Evolutionary conservation across 345 rosid species (phyloP).

Genomic region (Eucalyptus decipiens): DNA sequence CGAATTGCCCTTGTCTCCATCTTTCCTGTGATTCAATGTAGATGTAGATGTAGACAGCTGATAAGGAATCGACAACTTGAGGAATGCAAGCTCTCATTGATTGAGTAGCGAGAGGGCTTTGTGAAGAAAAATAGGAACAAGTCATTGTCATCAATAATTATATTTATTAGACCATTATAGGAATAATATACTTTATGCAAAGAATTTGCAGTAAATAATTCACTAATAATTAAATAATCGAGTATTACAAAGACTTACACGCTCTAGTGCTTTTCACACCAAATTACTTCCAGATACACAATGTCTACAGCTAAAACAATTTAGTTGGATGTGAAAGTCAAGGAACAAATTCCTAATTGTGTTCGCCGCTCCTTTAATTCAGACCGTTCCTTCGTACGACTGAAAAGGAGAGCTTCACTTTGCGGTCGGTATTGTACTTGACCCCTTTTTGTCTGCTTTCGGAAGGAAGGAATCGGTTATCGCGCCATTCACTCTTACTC

Average conservation of each 20-base stretch:
- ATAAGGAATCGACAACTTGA: neutral
- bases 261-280: neutral
- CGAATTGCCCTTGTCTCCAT: neutral
- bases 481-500: neutral
- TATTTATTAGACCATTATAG: neutral
- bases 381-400: neutral
- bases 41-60: neutral
- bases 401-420: neutral
- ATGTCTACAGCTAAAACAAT: neutral
- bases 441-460: neutral
- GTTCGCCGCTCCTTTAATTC: neutral
- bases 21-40: neutral
- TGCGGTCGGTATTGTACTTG: neutral
- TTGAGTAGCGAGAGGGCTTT: neutral
- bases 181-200: neutral
- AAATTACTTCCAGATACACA: neutral
- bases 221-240: too few relatives aligned
- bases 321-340: neutral
- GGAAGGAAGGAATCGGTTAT: neutral
- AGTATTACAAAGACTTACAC: fast-evolving
- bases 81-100: neutral
- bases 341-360: neutral
- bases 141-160: neutral
- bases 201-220: neutral
- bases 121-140: neutral